These are phyloP conservation scores for Thoreauomyces humboldtii DNA, from an alignment of 192 early-diverging fungal genomes.

Conservation along the genomic window DNA sequence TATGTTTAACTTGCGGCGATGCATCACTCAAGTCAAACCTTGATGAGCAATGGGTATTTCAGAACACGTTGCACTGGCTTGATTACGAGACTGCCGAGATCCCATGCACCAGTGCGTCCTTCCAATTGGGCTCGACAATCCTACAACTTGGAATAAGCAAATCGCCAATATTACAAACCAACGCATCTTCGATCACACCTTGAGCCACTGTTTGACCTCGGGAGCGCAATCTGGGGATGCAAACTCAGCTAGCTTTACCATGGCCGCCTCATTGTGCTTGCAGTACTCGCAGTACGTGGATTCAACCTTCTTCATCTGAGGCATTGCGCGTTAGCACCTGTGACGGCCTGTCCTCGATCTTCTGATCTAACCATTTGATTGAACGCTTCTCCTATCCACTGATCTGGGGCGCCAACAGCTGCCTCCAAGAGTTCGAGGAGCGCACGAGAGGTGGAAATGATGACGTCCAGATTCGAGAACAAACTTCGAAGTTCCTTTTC, in stretches of 20 bases:
- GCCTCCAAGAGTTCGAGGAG: constrained; percentile 65
- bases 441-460: constrained; percentile 66
- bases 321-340: not conserved
- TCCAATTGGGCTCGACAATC: constrained; percentile 60
- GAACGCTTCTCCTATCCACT: constrained; percentile 55
- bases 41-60: constrained; percentile 90
- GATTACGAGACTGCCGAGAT: constrained; percentile 84
- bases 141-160: constrained; percentile 29
- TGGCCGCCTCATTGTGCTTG: constrained; percentile 70
- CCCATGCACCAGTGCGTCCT: constrained; percentile 84
- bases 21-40: constrained; percentile 38
- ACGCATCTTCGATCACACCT: constrained; percentile 29
- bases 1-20: too few relatives aligned
- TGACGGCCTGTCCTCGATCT: too few relatives aligned
- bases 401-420: constrained; percentile 44
- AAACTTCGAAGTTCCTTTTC: constrained; percentile 64
- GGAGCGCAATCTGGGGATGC: constrained; percentile 36
- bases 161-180: not conserved
- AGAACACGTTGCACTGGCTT: constrained; percentile 97
- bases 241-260: constrained; percentile 62
- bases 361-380: constrained; percentile 13
- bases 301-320: constrained; percentile 45
- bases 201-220: constrained; percentile 45
- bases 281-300: constrained; percentile 70
- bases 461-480: constrained; percentile 75